phyloP scores from a whole-genome alignment of 371 early-diverging fungal species.

The Mucor ambiguus region DNA sequence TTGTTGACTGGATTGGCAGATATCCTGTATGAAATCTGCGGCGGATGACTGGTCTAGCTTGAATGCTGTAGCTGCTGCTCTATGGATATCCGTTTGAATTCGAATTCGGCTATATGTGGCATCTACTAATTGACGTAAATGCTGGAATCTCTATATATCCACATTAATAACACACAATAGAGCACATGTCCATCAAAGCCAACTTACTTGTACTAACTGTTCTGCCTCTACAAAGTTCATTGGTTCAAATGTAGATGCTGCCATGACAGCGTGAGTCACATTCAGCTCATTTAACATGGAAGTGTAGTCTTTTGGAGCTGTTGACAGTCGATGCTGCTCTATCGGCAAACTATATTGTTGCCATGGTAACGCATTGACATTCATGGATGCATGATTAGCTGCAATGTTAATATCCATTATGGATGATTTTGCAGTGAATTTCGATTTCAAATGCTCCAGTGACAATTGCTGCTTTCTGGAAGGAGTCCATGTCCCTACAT shows the following conservation, averaged over 20 bases:
- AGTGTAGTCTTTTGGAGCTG: constrained; percentile 5
- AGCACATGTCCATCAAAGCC: neutral
- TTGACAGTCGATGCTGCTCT: neutral
- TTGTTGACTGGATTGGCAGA: neutral
- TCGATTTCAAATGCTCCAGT: neutral
- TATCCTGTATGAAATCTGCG: neutral
- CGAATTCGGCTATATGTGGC: constrained; percentile 16
- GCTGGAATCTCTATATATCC: constrained; percentile 2
- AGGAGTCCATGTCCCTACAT: neutral
- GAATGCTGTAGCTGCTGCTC: constrained; percentile 12
- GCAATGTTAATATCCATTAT: neutral
- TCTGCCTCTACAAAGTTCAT: constrained; percentile 12
- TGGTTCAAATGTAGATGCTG: constrained; percentile 7
- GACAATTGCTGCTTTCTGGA: neutral
- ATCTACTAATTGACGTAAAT: constrained; percentile 1
- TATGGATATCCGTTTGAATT: constrained; percentile 12
- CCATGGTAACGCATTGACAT: constrained; percentile 9
- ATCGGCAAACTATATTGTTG: constrained; percentile 3
- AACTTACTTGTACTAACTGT: constrained; percentile 6
- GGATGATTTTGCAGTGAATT: constrained; percentile 1
- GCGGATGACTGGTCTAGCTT: constrained; percentile 6
- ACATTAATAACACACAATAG: neutral
- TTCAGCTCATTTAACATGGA: constrained; percentile 12
- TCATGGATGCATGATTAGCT: neutral
- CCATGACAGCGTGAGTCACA: constrained; percentile 5